These are phyloP conservation scores for Carex kokanica DNA, from an alignment of 176 grass and related monocot species.

Conservation along the genomic window DNA sequence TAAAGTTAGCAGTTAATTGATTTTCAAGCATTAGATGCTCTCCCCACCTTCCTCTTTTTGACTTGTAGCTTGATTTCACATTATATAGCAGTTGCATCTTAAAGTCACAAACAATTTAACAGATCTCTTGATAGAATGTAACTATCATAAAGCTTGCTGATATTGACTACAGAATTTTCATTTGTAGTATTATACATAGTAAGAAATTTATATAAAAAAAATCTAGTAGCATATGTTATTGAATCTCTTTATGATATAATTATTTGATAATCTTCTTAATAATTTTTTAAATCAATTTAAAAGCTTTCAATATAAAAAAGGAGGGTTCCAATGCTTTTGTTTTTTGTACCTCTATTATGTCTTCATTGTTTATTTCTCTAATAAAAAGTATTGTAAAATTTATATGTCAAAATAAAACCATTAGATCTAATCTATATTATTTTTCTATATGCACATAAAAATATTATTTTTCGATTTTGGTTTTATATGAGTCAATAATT, in stretches of 20 bases:
- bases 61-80: slow-evolving; percentile 7
- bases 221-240: not conserved
- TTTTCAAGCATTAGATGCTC: not conserved
- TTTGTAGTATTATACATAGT: not conserved
- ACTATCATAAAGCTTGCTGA: not conserved
- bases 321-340: no score
- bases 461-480: no score
- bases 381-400: no score
- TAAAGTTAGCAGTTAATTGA: not conserved
- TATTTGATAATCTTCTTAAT: not conserved
- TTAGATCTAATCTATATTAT: no score
- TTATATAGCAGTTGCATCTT: not conserved
- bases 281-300: not conserved
- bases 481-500: no score
- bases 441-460: no score
- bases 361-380: no score
- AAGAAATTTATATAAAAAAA: not conserved
- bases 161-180: not conserved
- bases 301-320: not conserved
- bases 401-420: no score
- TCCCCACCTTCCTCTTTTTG: slow-evolving; percentile 1
- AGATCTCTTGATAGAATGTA: not conserved
- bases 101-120: not conserved
- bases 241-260: not conserved
- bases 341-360: no score